A percentile compares a stretch with the other conserved stretches of the same genome.
Conservation (phyloP, 192 early-diverging fungal genomes). For the Mortierella hygrophila region DNA sequence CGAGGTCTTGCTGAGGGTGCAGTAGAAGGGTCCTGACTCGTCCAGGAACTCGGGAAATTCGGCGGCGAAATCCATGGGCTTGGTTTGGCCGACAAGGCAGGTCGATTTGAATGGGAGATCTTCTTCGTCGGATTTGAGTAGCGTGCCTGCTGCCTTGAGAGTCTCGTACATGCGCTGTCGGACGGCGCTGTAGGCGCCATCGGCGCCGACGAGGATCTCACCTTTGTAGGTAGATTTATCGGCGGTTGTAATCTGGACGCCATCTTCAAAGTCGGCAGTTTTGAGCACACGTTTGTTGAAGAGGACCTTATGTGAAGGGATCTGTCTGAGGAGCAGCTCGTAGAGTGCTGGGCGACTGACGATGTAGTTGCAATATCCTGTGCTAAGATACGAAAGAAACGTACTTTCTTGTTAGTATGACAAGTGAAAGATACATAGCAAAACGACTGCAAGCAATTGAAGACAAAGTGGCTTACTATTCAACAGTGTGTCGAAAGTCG, state of each 20-base stretch:
- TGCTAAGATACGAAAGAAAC: background rate
- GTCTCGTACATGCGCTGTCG: slow-evolving; percentile 16
- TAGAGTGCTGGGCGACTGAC: background rate
- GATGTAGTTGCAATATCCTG: background rate
- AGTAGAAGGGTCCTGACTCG: background rate
- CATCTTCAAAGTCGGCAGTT: background rate
- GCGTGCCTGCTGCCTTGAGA: background rate
- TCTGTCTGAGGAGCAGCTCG: background rate
- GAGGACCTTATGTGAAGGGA: background rate
- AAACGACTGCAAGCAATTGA: background rate
- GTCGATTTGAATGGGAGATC: background rate
- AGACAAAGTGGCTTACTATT: background rate
- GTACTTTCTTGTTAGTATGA: too few relatives aligned
- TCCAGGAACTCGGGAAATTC: slow-evolving; percentile 9
- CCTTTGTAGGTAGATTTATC: background rate
- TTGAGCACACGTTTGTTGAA: background rate
- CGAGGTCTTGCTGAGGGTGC: background rate
- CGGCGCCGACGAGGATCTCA: slow-evolving; percentile 42
- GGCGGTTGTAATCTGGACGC: background rate
- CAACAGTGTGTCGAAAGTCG: background rate
- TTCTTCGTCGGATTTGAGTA: background rate
- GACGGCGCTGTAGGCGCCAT: slow-evolving; percentile 39
- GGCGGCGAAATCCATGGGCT: background rate
- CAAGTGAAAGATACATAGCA: too few relatives aligned
- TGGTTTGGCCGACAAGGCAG: slow-evolving; percentile 24